These are phyloP conservation scores for Fusarium siculi DNA, from an alignment of 2,329 filamentous ascomycete species.

Conservation along the genomic window DNA sequence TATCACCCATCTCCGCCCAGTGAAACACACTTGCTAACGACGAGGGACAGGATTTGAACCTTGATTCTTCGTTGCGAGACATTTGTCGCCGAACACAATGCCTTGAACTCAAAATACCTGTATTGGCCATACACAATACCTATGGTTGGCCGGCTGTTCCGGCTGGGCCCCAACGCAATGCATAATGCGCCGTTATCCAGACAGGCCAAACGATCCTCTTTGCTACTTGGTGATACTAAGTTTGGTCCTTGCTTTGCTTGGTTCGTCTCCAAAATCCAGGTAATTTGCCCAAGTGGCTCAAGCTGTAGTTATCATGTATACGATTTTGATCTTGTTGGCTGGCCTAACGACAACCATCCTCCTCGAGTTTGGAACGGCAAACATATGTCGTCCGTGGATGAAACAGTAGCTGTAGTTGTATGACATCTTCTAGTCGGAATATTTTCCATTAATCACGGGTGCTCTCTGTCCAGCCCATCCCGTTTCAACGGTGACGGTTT, in stretches of 20 bases:
- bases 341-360: not conserved
- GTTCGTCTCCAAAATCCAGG: not conserved
- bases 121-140: slow-evolving; percentile 2
- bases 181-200: slow-evolving; percentile 4
- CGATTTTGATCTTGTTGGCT: not conserved
- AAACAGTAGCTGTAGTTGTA: slow-evolving; percentile 1
- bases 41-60: slow-evolving; percentile 2
- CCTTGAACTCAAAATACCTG: slow-evolving; percentile 29
- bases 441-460: not conserved
- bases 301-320: not conserved
- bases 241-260: not conserved
- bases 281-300: not conserved
- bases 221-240: slow-evolving; percentile 4
- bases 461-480: not conserved
- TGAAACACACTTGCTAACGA: slow-evolving; percentile 4
- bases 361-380: not conserved
- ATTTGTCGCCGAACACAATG: not conserved
- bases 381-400: not conserved
- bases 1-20: slow-evolving; percentile 1
- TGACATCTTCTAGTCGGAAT: not conserved
- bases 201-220: slow-evolving; percentile 1
- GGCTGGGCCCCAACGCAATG: slow-evolving; percentile 11
- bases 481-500: not conserved
- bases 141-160: slow-evolving; percentile 21
- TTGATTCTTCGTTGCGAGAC: slow-evolving; percentile 4